Base-by-base conservation (phyloP, 805 yeast genomes). In the Wickerhamomyces hampshirensis region DNA sequence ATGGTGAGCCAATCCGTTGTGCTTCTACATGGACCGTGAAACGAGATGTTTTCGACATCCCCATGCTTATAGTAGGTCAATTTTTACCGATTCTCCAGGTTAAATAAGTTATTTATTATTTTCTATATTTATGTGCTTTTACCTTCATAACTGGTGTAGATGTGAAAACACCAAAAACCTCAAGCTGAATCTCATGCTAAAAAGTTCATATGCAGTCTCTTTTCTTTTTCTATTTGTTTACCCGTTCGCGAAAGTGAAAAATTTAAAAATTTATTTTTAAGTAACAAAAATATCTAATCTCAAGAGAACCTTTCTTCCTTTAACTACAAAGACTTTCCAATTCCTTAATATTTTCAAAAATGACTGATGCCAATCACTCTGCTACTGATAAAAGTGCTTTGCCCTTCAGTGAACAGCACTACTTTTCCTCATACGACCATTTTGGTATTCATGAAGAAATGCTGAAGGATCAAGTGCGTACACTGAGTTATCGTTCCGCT, bases 371-470 rank as follows among this genome's bases (percentile, higher is more conserved):
- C 17, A 17, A 18, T 13, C 59, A 53, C 5, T 77, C 80, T 34
- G 91, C 91, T 34, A 84, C 91, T 5, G 82, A 79, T 45, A 80
- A 80, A 53, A 55, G 66, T 23, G 39, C 66, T n/a, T 66, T 84
- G 49, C 77, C 87, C 18, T 76, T 77, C 58, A 62, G 75, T 31
- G 98, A 91, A 57, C 94, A 88, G 65, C 98, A 91, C 62, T 93
- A 93, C 65, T 93, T 93, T 68, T 73, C 80, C 35, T 91, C 98
- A 2, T 93, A 93, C 56, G 97, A 91, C 60, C 98, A 93, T 59
- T 88, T 87, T 56, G 96, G 96, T 36, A 93, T 93, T 56, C 99
- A 93, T 59, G 98, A 94, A 65, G 98, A 91, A 65, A 93, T 93
- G 99, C 77, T 93, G 53, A 95, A 93, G 65, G 99, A 93, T 61